Evolutionary conservation across 2,329 filamentous ascomycete genomes (phyloP).

Genomic region (Pseudofabraea citricarpa): DNA sequence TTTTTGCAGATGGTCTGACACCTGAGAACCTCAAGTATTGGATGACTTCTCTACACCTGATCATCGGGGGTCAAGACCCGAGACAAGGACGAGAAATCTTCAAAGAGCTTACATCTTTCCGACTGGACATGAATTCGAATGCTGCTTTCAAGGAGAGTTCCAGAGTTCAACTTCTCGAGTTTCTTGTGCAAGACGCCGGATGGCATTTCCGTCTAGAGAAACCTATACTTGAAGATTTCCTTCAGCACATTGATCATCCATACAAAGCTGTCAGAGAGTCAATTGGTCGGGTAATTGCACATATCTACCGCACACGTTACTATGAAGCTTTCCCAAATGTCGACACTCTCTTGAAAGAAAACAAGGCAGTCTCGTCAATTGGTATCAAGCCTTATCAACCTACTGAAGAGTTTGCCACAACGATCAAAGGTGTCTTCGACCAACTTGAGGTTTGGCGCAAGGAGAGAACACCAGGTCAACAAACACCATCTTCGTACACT

Average conservation of each 20-base stretch:
- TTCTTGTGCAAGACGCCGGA: slow-evolving; percentile 79
- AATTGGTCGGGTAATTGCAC: slow-evolving; percentile 83
- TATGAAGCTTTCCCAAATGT: slow-evolving; percentile 91
- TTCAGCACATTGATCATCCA: slow-evolving; percentile 89
- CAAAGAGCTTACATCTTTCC: slow-evolving; percentile 76
- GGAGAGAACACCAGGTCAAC: slow-evolving; percentile 79
- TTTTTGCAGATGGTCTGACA: slow-evolving; percentile 88
- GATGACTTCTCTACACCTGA: slow-evolving; percentile 87
- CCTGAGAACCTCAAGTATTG: slow-evolving; percentile 94
- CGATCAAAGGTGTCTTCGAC: slow-evolving; percentile 69
- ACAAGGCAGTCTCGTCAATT: slow-evolving; percentile 75
- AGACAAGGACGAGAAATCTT: slow-evolving; percentile 82
- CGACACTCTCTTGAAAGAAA: slow-evolving; percentile 65
- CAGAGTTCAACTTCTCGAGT: slow-evolving; percentile 87
- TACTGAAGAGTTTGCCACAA: slow-evolving; percentile 65
- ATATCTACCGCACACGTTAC: slow-evolving; percentile 86
- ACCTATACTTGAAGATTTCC: slow-evolving; percentile 83
- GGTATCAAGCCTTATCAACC: slow-evolving; percentile 82
- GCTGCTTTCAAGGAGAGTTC: slow-evolving; percentile 98
- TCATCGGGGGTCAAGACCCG: slow-evolving; percentile 85
- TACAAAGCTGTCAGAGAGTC: slow-evolving; percentile 97
- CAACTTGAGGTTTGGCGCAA: slow-evolving; percentile 84
- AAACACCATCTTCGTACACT: slow-evolving; percentile 91
- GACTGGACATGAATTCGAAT: slow-evolving; percentile 89
- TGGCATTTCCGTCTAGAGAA: slow-evolving; percentile 95